Conservation (phyloP, 768 basidiomycete genomes). For the Russula virescens region DNA sequence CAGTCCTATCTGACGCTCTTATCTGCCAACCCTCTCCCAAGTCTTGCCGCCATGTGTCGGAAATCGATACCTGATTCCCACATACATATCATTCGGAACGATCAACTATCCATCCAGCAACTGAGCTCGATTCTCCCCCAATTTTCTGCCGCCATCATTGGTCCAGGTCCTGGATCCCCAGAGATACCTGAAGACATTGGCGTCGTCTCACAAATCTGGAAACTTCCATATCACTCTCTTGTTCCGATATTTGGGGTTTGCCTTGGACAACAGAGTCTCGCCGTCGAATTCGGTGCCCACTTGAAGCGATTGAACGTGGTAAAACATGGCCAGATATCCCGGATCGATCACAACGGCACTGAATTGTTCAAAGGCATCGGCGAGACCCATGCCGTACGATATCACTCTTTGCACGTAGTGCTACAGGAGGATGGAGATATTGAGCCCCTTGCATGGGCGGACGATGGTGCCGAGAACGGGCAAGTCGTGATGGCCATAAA, state of each 20-base stretch:
- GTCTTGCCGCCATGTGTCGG: constrained; percentile 68
- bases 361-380: constrained; percentile 59
- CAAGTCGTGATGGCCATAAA: constrained; percentile 67
- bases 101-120: constrained; percentile 45
- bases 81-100: constrained; percentile 71
- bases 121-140: constrained; percentile 49
- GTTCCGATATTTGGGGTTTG: constrained; percentile 82
- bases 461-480: constrained; percentile 63
- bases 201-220: constrained; percentile 67
- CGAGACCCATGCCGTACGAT: constrained; percentile 58
- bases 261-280: constrained; percentile 74
- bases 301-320: constrained; percentile 57
- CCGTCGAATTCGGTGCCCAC: constrained; percentile 54
- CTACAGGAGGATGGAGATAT: constrained; percentile 43
- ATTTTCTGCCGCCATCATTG: constrained; percentile 68
- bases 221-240: constrained; percentile 42
- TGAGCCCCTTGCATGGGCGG: constrained; percentile 65
- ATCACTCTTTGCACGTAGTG: constrained; percentile 72
- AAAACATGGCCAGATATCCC: constrained; percentile 76
- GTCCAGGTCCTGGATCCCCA: constrained; percentile 80
- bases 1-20: background rate
- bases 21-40: constrained; percentile 27
- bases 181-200: constrained; percentile 57
- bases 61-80: constrained; percentile 53
- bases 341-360: constrained; percentile 49